These are phyloP conservation scores for Coelastrella sp. DNA, from an alignment of 139 green algal species.

Conservation along the genomic window DNA sequence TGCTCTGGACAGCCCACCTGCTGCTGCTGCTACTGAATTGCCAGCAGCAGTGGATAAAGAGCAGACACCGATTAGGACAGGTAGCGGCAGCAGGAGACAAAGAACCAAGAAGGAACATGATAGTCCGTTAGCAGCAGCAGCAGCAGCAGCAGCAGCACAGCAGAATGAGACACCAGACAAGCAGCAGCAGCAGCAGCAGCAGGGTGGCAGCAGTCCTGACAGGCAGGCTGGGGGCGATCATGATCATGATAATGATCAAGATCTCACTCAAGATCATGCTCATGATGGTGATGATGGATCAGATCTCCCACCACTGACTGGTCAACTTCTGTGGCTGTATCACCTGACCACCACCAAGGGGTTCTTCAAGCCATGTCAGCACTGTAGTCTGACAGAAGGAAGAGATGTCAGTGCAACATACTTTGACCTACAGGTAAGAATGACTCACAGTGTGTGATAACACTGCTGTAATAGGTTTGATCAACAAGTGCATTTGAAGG, in stretches of 20 bases:
- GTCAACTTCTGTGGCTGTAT: slow-evolving; percentile 37
- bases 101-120: neutral
- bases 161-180: neutral
- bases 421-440: slow-evolving; percentile 41
- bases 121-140: neutral
- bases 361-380: slow-evolving; percentile 40
- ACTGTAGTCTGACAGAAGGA: slow-evolving; percentile 1
- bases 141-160: neutral
- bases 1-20: neutral
- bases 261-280: too few relatives aligned
- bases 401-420: slow-evolving; percentile 34
- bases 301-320: slow-evolving; percentile 22
- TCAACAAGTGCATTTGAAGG: too few relatives aligned
- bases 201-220: neutral
- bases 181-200: neutral
- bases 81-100: neutral
- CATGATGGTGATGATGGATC: slow-evolving; percentile 3
- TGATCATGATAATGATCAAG: neutral
- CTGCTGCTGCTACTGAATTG: neutral
- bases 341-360: slow-evolving; percentile 18
- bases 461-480: too few relatives aligned
- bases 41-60: neutral
- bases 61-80: neutral
- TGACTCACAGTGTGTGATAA: too few relatives aligned
- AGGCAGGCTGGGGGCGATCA: too few relatives aligned